A percentile compares a stretch with the other conserved stretches of the same genome.
Conservation (phyloP, 106 monocot species). For the Dactylorhiza incarnata region DNA sequence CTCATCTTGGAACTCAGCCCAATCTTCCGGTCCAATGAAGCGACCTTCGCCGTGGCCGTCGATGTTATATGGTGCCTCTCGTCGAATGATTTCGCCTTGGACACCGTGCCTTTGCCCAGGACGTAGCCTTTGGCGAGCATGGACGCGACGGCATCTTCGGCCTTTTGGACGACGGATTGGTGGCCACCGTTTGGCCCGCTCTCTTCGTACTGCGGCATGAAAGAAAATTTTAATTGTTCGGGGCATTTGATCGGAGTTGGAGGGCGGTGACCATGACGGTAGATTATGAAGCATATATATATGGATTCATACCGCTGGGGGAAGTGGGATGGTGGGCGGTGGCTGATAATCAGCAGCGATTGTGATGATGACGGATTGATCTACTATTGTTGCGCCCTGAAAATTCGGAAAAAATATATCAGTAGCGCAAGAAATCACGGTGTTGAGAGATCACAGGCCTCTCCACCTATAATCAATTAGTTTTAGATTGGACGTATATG, state of each 20-base stretch:
- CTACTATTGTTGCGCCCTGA: conserved; percentile 74
- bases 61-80: conserved; percentile 53
- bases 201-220: conserved; percentile 16
- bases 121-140: conserved; percentile 65
- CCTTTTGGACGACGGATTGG: conserved; percentile 43
- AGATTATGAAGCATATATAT: background rate
- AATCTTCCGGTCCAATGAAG: conserved; percentile 44
- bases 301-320: conserved; percentile 7
- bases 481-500: too few relatives aligned
- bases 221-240: background rate
- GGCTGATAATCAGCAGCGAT: conserved; percentile 46
- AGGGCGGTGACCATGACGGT: background rate
- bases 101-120: conserved; percentile 42
- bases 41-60: conserved; percentile 40
- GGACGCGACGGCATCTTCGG: conserved; percentile 49
- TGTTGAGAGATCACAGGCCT: too few relatives aligned
- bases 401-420: background rate
- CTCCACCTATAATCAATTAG: too few relatives aligned
- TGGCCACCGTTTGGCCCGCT: conserved; percentile 6
- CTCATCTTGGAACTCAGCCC: conserved; percentile 42
- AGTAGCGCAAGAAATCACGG: background rate
- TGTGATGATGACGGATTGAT: conserved; percentile 51
- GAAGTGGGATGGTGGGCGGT: conserved; percentile 11
- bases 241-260: background rate
- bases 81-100: conserved; percentile 49